Evolutionary conservation across 495 filamentous ascomycete species (phyloP).

Genomic region (Aspergillus homomorphus): DNA sequence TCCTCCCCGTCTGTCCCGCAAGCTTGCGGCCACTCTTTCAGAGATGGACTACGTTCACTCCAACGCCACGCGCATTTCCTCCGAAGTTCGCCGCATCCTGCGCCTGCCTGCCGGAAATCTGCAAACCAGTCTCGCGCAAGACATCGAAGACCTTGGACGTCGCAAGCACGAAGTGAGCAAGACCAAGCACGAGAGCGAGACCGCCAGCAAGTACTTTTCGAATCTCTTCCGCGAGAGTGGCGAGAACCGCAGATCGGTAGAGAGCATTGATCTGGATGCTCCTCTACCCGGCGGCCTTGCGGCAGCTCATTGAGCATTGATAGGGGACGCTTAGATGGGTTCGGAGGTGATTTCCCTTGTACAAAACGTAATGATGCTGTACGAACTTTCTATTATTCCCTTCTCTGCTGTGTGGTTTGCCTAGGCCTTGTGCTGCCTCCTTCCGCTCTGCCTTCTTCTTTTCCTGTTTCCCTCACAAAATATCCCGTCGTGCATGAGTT

Average conservation of each 20-base stretch:
- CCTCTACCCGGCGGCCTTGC: constrained; percentile 42
- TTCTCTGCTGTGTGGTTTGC: constrained; percentile 1
- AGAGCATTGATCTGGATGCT: constrained; percentile 76
- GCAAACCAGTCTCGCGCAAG: constrained; percentile 71
- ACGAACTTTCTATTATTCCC: constrained; percentile 14
- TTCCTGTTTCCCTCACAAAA: constrained; percentile 11
- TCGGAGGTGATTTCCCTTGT: constrained; percentile 7
- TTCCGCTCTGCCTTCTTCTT: constrained; percentile 6
- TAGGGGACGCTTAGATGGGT: not conserved
- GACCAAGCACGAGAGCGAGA: constrained; percentile 68
- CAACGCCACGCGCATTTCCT: constrained; percentile 78
- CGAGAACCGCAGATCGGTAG: constrained; percentile 68
- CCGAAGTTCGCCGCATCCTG: constrained; percentile 81
- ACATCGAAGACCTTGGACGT: constrained; percentile 73
- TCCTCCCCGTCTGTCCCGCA: constrained; percentile 78
- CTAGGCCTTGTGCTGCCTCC: not conserved
- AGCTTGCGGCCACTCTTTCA: constrained; percentile 73
- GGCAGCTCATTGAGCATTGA: constrained; percentile 16
- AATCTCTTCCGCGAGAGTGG: constrained; percentile 76
- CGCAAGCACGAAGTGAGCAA: constrained; percentile 78
- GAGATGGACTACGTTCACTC: constrained; percentile 87
- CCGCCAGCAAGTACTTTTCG: constrained; percentile 79
- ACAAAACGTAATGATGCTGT: constrained; percentile 24
- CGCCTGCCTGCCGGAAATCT: constrained; percentile 80
- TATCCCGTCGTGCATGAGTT: not conserved